Conservation (phyloP, 2,329 filamentous ascomycete species). For the Colletotrichum orbiculare region DNA sequence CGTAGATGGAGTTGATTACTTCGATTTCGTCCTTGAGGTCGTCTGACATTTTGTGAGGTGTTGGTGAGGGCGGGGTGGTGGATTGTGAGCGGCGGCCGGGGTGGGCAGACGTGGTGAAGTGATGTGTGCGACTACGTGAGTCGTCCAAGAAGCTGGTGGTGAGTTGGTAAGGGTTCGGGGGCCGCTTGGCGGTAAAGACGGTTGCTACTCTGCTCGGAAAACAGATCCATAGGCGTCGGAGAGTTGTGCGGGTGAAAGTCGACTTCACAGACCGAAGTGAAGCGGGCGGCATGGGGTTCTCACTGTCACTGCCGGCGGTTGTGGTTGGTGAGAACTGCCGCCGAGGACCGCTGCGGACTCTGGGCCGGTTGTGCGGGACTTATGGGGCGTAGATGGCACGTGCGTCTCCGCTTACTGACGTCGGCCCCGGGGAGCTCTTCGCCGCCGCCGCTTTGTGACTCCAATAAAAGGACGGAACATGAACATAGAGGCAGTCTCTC, state of each 20-base stretch:
- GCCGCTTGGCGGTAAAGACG: too few species aligned
- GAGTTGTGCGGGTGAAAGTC: too few species aligned
- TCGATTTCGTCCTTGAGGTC: constrained; percentile 74
- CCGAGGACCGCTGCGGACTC: not conserved
- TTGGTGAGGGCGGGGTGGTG: not conserved
- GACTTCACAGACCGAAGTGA: too few species aligned
- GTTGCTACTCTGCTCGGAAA: too few species aligned
- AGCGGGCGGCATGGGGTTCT: too few species aligned
- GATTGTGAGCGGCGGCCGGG: not conserved
- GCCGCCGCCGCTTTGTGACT: too few species aligned
- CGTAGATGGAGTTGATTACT: constrained; percentile 88
- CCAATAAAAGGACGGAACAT: too few species aligned
- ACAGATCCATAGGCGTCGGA: too few species aligned
- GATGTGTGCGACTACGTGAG: not conserved
- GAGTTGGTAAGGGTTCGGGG: too few species aligned
- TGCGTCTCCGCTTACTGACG: not conserved
- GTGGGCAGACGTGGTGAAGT: not conserved
- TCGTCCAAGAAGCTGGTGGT: too few species aligned
- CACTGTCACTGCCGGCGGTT: not conserved
- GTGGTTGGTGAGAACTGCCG: constrained; percentile 1
- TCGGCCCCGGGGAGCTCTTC: too few species aligned
- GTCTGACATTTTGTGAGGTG: constrained; percentile 28
- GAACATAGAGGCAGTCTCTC: too few species aligned
- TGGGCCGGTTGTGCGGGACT: constrained; percentile 1
- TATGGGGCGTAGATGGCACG: not conserved